Evolutionary conservation across 2,329 filamentous ascomycete genomes (phyloP), one percentile per base, ranked within the genome.

Genomic region (Metarhizium humberi): DNA sequence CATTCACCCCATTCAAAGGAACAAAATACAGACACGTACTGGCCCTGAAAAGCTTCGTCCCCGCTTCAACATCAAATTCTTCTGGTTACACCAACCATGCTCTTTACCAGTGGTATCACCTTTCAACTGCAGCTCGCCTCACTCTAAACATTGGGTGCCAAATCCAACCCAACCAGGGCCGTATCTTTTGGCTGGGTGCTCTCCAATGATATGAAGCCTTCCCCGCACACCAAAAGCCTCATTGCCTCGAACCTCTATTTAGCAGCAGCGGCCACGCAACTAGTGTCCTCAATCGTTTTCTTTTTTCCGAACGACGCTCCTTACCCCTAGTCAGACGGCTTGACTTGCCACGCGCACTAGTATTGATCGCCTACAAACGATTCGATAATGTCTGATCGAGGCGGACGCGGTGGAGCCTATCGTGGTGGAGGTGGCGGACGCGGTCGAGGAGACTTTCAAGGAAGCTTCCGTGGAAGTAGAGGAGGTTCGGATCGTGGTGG

Each of bases 321-420:
- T 16, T 14, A 14, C 38, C 8, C 38, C 14, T 5, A 40, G 14
- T 11, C 38, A 40, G 38, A 40, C 13, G 11, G 38, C 13, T 40
- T 40, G 5, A 11, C 38, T n/a, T 40, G 11, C 38, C 38, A 16
- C 14, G 5, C 38, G 13, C 38, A 1, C 14, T 11, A 16, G 4
- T 5, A 5, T 40, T 40, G 38, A 13, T 16, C 4, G 7, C 8
- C 13, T 40, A 11, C 5, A n/a, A 5, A 40, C 38, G 13, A 5
- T 40, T 4, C 38, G 38, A 13, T 43, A 29, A 68, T 69, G 66
- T 59, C 66, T 25, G 66, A 67, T 51, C 59, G 63, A 50, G 62
- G 61, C 36, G 60, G 66, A 53, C 64, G 65, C 1, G 58, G 53
- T 10, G 29, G 59, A 16, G 52, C 56, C 16, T 42, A 58, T 11